These are phyloP conservation scores for Kwoniella shandongensis DNA, from an alignment of 768 basidiomycete genomes.

Conservation along the genomic window DNA sequence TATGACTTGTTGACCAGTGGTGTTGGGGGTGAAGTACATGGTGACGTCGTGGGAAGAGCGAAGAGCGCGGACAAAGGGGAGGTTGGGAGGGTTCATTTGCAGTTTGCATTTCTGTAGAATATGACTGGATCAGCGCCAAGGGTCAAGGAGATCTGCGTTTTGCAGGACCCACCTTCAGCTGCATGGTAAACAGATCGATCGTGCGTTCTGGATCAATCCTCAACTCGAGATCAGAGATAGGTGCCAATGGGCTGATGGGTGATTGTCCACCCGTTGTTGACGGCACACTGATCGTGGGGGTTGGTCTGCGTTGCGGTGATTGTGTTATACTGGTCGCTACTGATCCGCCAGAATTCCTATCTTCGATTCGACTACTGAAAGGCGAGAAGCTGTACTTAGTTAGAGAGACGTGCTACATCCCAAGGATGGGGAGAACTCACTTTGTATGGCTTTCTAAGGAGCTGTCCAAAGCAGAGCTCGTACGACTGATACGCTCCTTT, in stretches of 20 bases:
- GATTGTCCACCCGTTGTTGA: slow-evolving; percentile 10
- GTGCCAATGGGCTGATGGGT: slow-evolving; percentile 40
- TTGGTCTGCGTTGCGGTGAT: slow-evolving; percentile 35
- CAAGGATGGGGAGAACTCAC: slow-evolving; percentile 20
- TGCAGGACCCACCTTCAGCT: slow-evolving; percentile 68
- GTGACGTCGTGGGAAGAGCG: slow-evolving; percentile 70
- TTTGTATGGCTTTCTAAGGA: slow-evolving; percentile 41
- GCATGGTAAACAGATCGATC: slow-evolving; percentile 94
- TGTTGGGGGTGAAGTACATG: slow-evolving; percentile 73
- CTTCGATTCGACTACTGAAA: slow-evolving; percentile 44
- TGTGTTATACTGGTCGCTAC: slow-evolving; percentile 40
- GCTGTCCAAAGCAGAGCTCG: slow-evolving; percentile 42
- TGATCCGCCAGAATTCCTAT: slow-evolving; percentile 43
- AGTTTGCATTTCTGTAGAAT: slow-evolving; percentile 72
- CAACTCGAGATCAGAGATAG: slow-evolving; percentile 75
- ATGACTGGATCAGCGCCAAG: slow-evolving; percentile 4
- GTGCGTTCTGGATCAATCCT: slow-evolving; percentile 74
- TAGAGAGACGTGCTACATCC: slow-evolving; percentile 5
- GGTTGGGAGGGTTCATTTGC: slow-evolving; percentile 77
- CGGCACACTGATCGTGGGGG: slow-evolving; percentile 27
- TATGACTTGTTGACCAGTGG: slow-evolving; percentile 69
- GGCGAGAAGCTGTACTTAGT: slow-evolving; percentile 41
- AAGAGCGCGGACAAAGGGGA: slow-evolving; percentile 75
- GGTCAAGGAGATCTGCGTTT: neutral
- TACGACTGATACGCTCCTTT: slow-evolving; percentile 39